These are phyloP conservation scores for Phytopythium montanum DNA, from an alignment of 352 stramenopile genomes.

Conservation along the genomic window DNA sequence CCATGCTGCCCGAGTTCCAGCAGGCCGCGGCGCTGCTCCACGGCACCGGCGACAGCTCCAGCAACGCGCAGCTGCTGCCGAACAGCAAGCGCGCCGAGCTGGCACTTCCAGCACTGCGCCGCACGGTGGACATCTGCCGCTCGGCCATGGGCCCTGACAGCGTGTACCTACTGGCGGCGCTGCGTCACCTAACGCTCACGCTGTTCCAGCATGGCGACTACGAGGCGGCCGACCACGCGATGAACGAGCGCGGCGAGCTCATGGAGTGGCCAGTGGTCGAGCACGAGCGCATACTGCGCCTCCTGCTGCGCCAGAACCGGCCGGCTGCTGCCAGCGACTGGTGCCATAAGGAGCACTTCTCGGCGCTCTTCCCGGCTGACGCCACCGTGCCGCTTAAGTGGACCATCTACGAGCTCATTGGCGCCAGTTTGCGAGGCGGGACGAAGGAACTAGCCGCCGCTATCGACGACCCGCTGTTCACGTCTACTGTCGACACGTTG, in stretches of 20 bases:
- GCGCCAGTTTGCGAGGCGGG: conserved; percentile 40
- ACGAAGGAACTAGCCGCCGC: conserved; percentile 27
- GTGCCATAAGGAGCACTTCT: conserved; percentile 59
- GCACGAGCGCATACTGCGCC: conserved; percentile 64
- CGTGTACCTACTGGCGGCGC: conserved; percentile 52
- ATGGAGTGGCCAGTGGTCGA: conserved; percentile 69
- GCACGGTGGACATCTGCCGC: conserved; percentile 72
- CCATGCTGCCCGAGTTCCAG: conserved; percentile 68
- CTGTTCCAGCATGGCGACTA: conserved; percentile 68
- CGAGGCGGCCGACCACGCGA: conserved; percentile 36
- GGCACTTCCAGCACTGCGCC: conserved; percentile 50
- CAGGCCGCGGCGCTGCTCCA: conserved; percentile 51
- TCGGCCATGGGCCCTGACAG: conserved; percentile 73
- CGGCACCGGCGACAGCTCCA: too few relatives aligned
- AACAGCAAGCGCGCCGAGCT: conserved; percentile 49
- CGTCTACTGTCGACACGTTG: conserved; percentile 48
- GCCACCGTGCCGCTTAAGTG: conserved; percentile 63
- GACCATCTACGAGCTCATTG: conserved; percentile 67
- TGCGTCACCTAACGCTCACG: conserved; percentile 59
- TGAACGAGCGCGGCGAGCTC: conserved; percentile 65
- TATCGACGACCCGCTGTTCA: conserved; percentile 59
- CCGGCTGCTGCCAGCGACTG: conserved; percentile 38
- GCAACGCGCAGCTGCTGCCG: conserved; percentile 28
- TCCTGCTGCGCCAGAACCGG: conserved; percentile 53
- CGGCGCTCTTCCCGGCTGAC: conserved; percentile 48